Conservation (phyloP, 1,139 yeast genomes). For the Pichia norvegensis region DNA sequence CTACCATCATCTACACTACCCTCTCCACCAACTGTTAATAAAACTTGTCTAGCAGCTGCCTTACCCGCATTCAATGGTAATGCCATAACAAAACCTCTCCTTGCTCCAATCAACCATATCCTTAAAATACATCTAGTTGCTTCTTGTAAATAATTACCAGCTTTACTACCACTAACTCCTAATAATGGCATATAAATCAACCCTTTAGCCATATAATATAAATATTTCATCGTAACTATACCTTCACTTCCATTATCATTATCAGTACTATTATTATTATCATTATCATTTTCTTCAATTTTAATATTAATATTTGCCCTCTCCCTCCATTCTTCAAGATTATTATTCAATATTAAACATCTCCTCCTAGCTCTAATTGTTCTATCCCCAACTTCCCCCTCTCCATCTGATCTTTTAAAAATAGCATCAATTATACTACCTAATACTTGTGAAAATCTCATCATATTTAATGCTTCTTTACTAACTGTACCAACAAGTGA, state of each 20-base stretch:
- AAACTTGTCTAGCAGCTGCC: not conserved
- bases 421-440: slow-evolving; percentile 67
- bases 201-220: slow-evolving; percentile 74
- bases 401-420: slow-evolving; percentile 37
- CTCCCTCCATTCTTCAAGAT: slow-evolving; percentile 72
- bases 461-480: slow-evolving; percentile 51
- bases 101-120: not conserved
- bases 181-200: slow-evolving; percentile 74
- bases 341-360: slow-evolving; percentile 50
- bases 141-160: not conserved
- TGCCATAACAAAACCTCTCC: not conserved
- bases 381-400: too few relatives aligned
- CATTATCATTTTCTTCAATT: slow-evolving; percentile 55
- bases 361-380: too few relatives aligned
- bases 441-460: slow-evolving; percentile 65
- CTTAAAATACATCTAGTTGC: not conserved
- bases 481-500: slow-evolving; percentile 65
- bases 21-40: not conserved
- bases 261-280: too few relatives aligned
- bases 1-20: too few relatives aligned
- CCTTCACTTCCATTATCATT: slow-evolving; percentile 40
- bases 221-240: slow-evolving; percentile 51
- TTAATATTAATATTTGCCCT: slow-evolving; percentile 55
- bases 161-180: slow-evolving; percentile 1
- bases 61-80: not conserved